Evolutionary conservation across 345 rosid species (phyloP), one percentile per base, ranked within the genome.

Genomic region (Pistacia vera): DNA sequence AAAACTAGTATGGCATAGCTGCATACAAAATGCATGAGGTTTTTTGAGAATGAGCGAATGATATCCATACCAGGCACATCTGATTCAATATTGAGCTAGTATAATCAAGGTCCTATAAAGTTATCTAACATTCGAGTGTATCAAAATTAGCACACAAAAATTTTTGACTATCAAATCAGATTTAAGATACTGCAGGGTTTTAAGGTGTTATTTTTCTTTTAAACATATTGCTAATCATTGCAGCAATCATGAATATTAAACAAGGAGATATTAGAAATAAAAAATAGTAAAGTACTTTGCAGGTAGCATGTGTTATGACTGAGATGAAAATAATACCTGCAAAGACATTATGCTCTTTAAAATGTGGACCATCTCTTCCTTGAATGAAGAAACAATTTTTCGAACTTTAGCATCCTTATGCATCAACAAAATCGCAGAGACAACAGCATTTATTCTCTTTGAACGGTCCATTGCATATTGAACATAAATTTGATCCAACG

Each of bases 381-480:
- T 87, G 69, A 80, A 84, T 22, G 60, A 75, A 16, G 82, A 84
- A 33, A 89, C 65, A 25, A 82, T 71, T 78, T 77, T 87, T 80
- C 70, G 75, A 54, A 87, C 68, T 79, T 86, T 89, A 65, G 58
- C 75, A 48, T 92, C 90, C 67, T 81, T 86, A 51, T 86, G 84
- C 91, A 95, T 85, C 77, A 81, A 65, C 52, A 85, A 71, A 71
- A 95, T 77, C 63, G 84, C 84, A 66, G 89, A 86, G 83, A 88
- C 89, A 44, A 84, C 78, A 55, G 86, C 61, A 49, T 76, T 78
- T 61, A 91, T 83, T 86, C 75, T 76, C 61, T 75, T 68, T 38
- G 83, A 81, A 28, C 68, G 80, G 56, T 51, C 68, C 72, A 30
- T 55, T 67, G 84, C 81, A 36, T 49, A 63, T 67, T 62, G 78